Evolutionary conservation across 371 early-diverging fungal species (phyloP).

Genomic region (Blastocladiella emersonii): DNA sequence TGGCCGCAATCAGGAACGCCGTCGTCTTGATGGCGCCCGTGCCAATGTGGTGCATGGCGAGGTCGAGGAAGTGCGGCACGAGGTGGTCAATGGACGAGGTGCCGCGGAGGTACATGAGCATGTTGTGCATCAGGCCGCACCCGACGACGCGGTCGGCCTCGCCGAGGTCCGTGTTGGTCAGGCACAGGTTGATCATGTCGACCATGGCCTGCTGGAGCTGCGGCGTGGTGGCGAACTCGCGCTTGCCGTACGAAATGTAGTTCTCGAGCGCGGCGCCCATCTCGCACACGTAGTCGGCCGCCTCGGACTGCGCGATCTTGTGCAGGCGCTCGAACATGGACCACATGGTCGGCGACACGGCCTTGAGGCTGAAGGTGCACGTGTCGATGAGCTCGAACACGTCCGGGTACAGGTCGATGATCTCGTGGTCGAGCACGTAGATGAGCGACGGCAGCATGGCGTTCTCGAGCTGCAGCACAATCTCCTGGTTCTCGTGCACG

Average conservation of each 20-base stretch:
- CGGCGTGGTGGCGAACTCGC: slow-evolving; percentile 40
- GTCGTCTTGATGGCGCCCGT: slow-evolving; percentile 35
- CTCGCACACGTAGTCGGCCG: slow-evolving; percentile 55
- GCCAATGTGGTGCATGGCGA: slow-evolving; percentile 47
- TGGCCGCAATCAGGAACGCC: slow-evolving; percentile 37
- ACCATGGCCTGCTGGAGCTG: slow-evolving; percentile 46
- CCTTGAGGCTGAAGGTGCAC: slow-evolving; percentile 60
- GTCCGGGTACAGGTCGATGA: slow-evolving; percentile 71
- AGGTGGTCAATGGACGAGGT: slow-evolving; percentile 27
- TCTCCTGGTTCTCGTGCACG: slow-evolving; percentile 39
- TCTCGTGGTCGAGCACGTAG: slow-evolving; percentile 50
- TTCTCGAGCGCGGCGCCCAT: slow-evolving; percentile 73
- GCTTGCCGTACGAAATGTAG: slow-evolving; percentile 68
- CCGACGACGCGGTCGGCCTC: slow-evolving; percentile 59
- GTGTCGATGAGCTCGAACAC: slow-evolving; percentile 77
- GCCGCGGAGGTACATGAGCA: slow-evolving; percentile 63
- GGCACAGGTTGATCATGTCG: slow-evolving; percentile 49
- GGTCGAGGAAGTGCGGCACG: slow-evolving; percentile 41
- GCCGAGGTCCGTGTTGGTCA: slow-evolving; percentile 49
- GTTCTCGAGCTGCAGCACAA: slow-evolving; percentile 49
- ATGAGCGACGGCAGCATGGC: slow-evolving; percentile 53
- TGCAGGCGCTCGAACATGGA: slow-evolving; percentile 57
- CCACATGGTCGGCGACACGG: slow-evolving; percentile 73
- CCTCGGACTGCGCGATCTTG: slow-evolving; percentile 53
- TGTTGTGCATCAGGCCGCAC: slow-evolving; percentile 59